Evolutionary conservation across 495 filamentous ascomycete species (phyloP), one percentile per base, ranked within the genome.

Genomic region (Aspergillus sclerotioniger): DNA sequence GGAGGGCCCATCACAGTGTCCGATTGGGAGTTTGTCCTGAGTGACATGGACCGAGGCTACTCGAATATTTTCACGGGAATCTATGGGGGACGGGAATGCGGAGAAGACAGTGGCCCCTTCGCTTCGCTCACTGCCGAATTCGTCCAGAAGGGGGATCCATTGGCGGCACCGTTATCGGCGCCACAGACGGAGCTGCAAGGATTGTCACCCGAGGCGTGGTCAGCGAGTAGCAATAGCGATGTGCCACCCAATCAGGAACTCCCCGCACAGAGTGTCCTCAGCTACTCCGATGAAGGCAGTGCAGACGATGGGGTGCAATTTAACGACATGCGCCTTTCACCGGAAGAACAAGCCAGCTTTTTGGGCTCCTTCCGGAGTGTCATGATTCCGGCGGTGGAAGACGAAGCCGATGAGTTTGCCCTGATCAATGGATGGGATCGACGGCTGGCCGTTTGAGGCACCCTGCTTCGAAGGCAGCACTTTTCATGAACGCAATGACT

Each of bases 11-110:
- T 86, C 8, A 83, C 85, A 3, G 70, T 84, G 53, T 77, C 84
- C 0, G 90, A 92, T 59, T 94, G 90, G 91, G 90, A 92, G 67
- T 82, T 84, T 12, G 80, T 94, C 1, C 76, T 92, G 16, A 85
- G 86, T 41, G 85, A 84, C 35, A 84, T 96, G 73, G 91, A 94
- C 58, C 84, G 84, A 33, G 90, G 87, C 5, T 84, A 83, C 63
- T 84, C 86, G 15, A 92, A 90, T 65, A 84, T 93, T 9, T 94
- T 91, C 78, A 90, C 89, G 60, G 85, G 87, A 9, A 91, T 93
- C 53, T 92, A 92, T 64, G 90, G 89, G 48, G 88, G 88, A 13
- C 83, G 83, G 45, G 79, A 83, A 37, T 76, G 77, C 20, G 80
- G 80, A 45, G 61, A 78, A 70, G 64, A 74, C 68, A 60, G 70